phyloP scores from a whole-genome alignment of 768 basidiomycete species.

The Xerocomellus chrysenteron region DNA sequence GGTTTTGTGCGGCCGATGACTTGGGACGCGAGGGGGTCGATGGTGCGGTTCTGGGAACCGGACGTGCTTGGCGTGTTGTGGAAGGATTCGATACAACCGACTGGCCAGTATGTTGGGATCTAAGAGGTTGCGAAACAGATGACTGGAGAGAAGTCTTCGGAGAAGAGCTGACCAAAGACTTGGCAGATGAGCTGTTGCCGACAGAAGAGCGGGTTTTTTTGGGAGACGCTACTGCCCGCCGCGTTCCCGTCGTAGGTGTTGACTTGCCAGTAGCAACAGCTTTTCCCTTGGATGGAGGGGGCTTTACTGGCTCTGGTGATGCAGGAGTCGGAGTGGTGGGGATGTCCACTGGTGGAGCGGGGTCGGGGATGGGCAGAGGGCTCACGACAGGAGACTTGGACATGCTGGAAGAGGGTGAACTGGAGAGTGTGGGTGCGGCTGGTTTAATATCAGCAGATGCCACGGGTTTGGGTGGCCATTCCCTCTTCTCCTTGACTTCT shows the following conservation, averaged over 20 bases:
- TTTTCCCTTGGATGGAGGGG: slow-evolving; percentile 24
- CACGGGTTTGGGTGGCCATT: slow-evolving; percentile 68
- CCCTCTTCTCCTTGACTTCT: slow-evolving; percentile 67
- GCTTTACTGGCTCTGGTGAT: slow-evolving; percentile 20
- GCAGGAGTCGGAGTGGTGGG: slow-evolving; percentile 22
- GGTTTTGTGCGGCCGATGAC: slow-evolving; percentile 29
- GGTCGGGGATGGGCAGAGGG: slow-evolving; percentile 32
- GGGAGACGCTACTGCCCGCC: slow-evolving; percentile 22
- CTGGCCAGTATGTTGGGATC: slow-evolving; percentile 42
- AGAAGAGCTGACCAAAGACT: slow-evolving; percentile 26
- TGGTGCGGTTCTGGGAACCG: slow-evolving; percentile 30
- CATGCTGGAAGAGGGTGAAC: slow-evolving; percentile 26
- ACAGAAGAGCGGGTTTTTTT: slow-evolving; percentile 31
- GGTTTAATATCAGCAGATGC: slow-evolving; percentile 36
- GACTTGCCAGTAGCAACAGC: slow-evolving; percentile 17
- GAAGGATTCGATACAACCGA: slow-evolving; percentile 36
- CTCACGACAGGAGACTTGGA: slow-evolving; percentile 21
- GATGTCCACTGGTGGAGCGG: slow-evolving; percentile 15
- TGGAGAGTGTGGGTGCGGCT: slow-evolving; percentile 35
- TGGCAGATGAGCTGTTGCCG: slow-evolving; percentile 18
- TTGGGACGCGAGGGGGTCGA: slow-evolving; percentile 37
- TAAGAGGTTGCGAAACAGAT: slow-evolving; percentile 38
- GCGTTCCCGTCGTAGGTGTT: slow-evolving; percentile 22
- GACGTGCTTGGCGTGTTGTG: slow-evolving; percentile 25
- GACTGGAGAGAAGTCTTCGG: slow-evolving; percentile 33